Base-by-base conservation (phyloP, 2,329 filamentous ascomycete species). In the Neofusicoccum ribis region DNA sequence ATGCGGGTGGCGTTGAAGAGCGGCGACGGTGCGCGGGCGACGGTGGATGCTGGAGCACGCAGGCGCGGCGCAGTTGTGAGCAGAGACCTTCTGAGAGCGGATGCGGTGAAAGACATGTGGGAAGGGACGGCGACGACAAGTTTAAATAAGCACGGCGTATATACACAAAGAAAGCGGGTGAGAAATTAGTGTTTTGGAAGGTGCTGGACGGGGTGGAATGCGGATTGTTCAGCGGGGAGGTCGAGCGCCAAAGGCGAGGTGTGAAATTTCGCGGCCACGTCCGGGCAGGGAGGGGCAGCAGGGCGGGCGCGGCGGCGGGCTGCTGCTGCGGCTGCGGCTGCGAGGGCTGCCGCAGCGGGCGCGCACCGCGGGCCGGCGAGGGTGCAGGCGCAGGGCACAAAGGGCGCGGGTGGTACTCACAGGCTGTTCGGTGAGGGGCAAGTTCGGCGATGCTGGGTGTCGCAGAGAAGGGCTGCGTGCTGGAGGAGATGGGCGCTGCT, bases 11-110 rank as follows among this genome's bases (percentile, higher is more conserved):
- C 71, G 71, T 60, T 71, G 31, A 62, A 59, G 44, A 71, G 63
- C 63, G 70, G 69, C 7, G 70, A 69, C 65, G 71, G 72, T 62
- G 62, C 27, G n/a, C 73, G 70, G 71, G 71, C 71, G 15, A 17
- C 41, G 62, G 51, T 49, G 31, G 44, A 23, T 17, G 44, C 63
- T 59, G 63, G 63, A 51, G 74, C 72, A 72, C 69, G 74, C 65
- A 74, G 68, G 60, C 74, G 77, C 54, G 78, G 23, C 7, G 56
- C 69, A 69, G 74, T 74, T 67, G 79, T 81, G 70, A 81, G 79
- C 71, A 81, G 68, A 69, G 78, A 79, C 77, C 77, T 77, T 65
- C 71, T 68, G 65, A 79, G 71, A 54, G 47, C 7, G 15, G 49
- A 14, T 23, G 49, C 47, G 27, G 39, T 31, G 69, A 78, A 78